A percentile compares a stretch with the other conserved stretches of the same genome.
These are phyloP conservation scores for Xylaria bambusicola DNA, from an alignment of 495 filamentous ascomycete species.

Conservation along the genomic window DNA sequence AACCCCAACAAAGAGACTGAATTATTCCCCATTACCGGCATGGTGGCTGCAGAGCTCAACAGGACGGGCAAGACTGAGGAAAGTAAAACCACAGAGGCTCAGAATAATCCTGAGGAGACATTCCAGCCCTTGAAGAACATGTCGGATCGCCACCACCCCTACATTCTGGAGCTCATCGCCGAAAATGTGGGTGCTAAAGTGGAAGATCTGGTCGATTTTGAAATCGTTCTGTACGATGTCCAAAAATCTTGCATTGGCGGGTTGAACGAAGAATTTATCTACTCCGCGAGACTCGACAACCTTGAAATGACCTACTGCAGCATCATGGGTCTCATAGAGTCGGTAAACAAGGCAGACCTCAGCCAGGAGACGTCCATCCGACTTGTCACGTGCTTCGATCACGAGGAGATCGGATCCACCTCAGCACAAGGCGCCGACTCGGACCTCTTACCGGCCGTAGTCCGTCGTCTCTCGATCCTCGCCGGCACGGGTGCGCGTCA, in stretches of 20 bases:
- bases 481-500: conserved; percentile 47
- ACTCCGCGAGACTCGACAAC: conserved; percentile 90
- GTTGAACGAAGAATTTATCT: conserved; percentile 90
- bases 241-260: conserved; percentile 88
- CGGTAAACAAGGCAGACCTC: conserved; percentile 57
- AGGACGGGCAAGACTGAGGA: conserved; percentile 52
- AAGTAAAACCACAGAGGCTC: conserved; percentile 36
- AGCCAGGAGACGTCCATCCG: conserved; percentile 80
- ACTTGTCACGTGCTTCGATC: conserved; percentile 89
- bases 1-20: conserved; percentile 96
- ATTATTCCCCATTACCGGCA: conserved; percentile 87
- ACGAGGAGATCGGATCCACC: conserved; percentile 92
- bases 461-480: conserved; percentile 83
- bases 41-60: conserved; percentile 86
- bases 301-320: conserved; percentile 92
- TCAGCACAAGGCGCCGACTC: conserved; percentile 94
- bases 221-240: conserved; percentile 93
- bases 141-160: conserved; percentile 84
- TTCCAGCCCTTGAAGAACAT: conserved; percentile 74
- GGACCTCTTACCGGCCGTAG: conserved; percentile 84
- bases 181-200: conserved; percentile 68
- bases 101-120: conserved; percentile 43
- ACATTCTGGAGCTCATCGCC: conserved; percentile 84
- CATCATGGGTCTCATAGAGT: conserved; percentile 77
- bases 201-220: conserved; percentile 84